phyloP scores from a whole-genome alignment of 768 basidiomycete species.

The Peribolospora kevripleyi region DNA sequence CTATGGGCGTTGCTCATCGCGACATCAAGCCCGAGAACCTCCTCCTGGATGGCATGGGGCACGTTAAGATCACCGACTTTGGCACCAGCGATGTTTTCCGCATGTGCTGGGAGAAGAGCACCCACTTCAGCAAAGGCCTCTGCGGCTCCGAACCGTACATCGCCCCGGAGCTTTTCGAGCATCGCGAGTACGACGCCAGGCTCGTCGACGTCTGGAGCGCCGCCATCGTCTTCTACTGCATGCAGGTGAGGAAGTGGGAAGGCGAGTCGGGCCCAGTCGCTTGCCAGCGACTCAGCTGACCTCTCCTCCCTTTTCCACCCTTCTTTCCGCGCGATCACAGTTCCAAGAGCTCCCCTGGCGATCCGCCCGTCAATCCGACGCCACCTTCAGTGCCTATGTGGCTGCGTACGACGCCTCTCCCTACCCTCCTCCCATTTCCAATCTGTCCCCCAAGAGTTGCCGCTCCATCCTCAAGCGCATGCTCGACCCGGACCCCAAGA shows the following conservation, averaged over 20 bases:
- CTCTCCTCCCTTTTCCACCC: not conserved
- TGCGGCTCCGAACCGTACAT: constrained; percentile 98
- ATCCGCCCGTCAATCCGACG: constrained; percentile 60
- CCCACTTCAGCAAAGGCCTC: constrained; percentile 88
- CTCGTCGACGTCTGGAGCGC: constrained; percentile 96
- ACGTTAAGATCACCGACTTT: constrained; percentile 96
- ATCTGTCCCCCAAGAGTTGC: constrained; percentile 64
- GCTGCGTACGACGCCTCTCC: constrained; percentile 16
- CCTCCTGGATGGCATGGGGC: constrained; percentile 74
- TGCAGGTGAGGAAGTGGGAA: constrained; percentile 23
- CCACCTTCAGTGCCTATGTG: constrained; percentile 54
- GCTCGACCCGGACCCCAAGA: constrained; percentile 80
- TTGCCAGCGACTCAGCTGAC: too few species aligned
- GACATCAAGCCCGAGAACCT: constrained; percentile 97
- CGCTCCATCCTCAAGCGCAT: constrained; percentile 64
- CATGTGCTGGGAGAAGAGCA: constrained; percentile 88
- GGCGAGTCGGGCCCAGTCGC: too few species aligned
- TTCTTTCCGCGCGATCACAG: constrained; percentile 16
- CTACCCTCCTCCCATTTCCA: constrained; percentile 26
- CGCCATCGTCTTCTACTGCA: constrained; percentile 92
- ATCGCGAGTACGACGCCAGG: constrained; percentile 83
- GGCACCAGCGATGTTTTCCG: constrained; percentile 98
- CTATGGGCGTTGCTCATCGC: constrained; percentile 89
- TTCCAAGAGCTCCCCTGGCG: constrained; percentile 98
- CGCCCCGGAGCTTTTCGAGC: constrained; percentile 86